Conservation (phyloP, 192 early-diverging fungal genomes). For the Irineochytrium annulatum region DNA sequence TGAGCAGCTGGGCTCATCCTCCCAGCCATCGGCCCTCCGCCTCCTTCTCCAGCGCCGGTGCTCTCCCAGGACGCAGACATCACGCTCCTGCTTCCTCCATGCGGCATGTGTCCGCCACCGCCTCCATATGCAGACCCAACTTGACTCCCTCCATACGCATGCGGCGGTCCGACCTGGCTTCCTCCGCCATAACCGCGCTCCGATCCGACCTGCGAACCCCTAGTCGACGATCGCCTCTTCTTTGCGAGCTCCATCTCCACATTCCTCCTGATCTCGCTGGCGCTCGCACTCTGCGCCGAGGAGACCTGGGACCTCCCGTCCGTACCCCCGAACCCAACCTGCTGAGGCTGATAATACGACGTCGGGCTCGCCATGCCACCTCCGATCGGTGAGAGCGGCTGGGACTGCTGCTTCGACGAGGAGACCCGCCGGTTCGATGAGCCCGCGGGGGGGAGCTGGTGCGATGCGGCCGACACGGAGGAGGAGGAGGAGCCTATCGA, state of each 20-base stretch:
- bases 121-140: neutral
- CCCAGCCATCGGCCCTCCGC: neutral
- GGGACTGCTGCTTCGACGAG: neutral
- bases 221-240: neutral
- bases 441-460: neutral
- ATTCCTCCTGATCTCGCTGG: neutral
- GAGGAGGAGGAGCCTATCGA: neutral
- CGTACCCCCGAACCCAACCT: too few relatives aligned
- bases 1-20: neutral
- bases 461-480: neutral
- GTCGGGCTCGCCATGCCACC: too few relatives aligned
- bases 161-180: neutral
- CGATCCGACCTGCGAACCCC: neutral
- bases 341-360: too few relatives aligned
- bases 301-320: too few relatives aligned
- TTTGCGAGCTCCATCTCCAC: constrained; percentile 5
- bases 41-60: neutral
- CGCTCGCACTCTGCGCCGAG: neutral
- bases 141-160: neutral
- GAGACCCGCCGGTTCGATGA: too few relatives aligned
- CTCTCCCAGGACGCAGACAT: neutral
- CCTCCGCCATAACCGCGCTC: neutral
- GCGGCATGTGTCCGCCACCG: neutral
- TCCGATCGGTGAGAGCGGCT: neutral
- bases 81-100: neutral